Base-by-base conservation (phyloP, 768 basidiomycete genomes). In the Boletus pseudo-olivaceus region DNA sequence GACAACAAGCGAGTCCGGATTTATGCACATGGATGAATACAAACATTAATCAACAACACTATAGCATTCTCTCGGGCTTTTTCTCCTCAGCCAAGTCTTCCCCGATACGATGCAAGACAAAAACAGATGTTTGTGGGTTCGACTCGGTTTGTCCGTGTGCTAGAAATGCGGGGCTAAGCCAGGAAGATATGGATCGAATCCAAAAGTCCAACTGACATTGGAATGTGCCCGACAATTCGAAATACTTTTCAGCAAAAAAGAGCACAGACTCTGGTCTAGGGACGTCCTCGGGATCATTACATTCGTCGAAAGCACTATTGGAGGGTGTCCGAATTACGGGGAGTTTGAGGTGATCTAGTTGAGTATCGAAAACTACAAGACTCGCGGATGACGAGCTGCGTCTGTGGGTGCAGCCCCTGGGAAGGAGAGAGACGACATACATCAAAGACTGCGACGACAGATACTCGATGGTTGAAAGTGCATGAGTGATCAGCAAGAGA, bases 321-420 rank as follows among this genome's bases (percentile, higher is more conserved):
- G 55, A 42, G 2, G 70, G 71, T 26, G 60, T 56, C 30, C 72
- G 76, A 27, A 76, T 61, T 12, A 84, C 67, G 2, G 84, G 82
- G 2, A 84, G 69, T 53, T 71, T 75, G 46, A 84, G 59, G n/a
- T 72, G 62, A 45, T 76, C 72, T n/a, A 88, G 60, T 27, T 72
- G 72, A 23, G 83, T 81, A 62, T 88, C 87, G 59, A 88, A 88
- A 15, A 88, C 65, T 14, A 75, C 80, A 27, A 87, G 64, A 9
- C 72, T 65, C 23, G 72, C 60, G 47, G 56, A 35, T 54, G 63
- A 39, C 58, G 67, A 42, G 57, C 56, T 61, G 48, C 20, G 34
- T 32, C 26, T 47, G 42, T 56, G n/a, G 40, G 51, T 52, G 38
- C 42, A 46, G 40, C 9, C 6, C 41, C 29, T 27, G 26, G 37